Evolutionary conservation across 352 stramenopile species (phyloP).

Genomic region (Pythium folliculosum): DNA sequence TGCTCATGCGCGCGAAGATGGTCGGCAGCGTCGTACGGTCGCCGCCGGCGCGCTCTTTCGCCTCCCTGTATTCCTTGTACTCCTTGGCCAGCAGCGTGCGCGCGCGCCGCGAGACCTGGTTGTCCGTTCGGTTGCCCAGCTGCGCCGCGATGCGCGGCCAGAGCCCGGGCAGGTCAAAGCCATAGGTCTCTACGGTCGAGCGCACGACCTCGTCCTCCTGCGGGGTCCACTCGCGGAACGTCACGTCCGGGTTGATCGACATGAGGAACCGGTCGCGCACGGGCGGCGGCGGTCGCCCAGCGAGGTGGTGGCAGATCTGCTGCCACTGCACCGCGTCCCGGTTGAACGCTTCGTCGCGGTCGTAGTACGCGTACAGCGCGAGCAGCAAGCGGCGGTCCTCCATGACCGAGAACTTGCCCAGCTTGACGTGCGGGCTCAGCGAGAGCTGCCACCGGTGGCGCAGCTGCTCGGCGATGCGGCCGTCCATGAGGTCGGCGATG

Average conservation of each 20-base stretch:
- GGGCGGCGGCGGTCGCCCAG: conserved; percentile 49
- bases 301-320: conserved; percentile 63
- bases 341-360: conserved; percentile 45
- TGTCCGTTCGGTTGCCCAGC: conserved; percentile 32
- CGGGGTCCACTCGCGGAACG: conserved; percentile 56
- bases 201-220: conserved; percentile 54
- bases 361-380: conserved; percentile 54
- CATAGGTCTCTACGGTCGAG: conserved; percentile 23
- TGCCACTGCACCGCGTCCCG: conserved; percentile 56
- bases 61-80: conserved; percentile 17
- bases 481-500: conserved; percentile 76
- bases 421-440: conserved; percentile 58
- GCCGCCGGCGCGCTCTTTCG: conserved; percentile 1
- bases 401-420: conserved; percentile 73
- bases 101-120: conserved; percentile 29
- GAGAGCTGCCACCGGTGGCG: conserved; percentile 76
- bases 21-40: conserved; percentile 18
- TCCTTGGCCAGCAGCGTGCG: conserved; percentile 19
- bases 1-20: conserved; percentile 25
- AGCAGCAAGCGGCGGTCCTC: conserved; percentile 70
- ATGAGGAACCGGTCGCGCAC: conserved; percentile 70
- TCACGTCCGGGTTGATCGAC: conserved; percentile 68
- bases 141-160: conserved; percentile 28
- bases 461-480: conserved; percentile 69
- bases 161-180: conserved; percentile 24